These are phyloP conservation scores for Pythium aphanidermatum DNA, from an alignment of 352 stramenopile genomes.

Conservation along the genomic window DNA sequence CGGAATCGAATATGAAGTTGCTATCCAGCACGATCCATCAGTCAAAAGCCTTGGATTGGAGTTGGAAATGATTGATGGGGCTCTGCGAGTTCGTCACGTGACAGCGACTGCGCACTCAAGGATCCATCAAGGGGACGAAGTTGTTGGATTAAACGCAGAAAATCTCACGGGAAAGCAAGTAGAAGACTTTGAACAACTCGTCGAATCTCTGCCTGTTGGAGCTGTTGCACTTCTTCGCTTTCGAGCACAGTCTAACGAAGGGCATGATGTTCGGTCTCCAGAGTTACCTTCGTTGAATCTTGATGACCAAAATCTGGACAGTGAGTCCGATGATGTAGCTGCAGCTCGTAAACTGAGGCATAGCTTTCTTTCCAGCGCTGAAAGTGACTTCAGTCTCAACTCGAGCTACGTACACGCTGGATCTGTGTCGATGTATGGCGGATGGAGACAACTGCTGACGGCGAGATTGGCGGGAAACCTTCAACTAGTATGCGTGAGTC, in stretches of 20 bases:
- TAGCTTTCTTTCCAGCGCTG: conserved; percentile 29
- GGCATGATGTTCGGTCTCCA: conserved; percentile 1
- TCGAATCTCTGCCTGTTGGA: conserved; percentile 25
- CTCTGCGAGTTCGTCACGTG: conserved; percentile 13
- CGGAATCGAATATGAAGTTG: conserved; percentile 62
- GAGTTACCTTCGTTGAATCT: background rate
- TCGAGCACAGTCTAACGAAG: conserved; percentile 27
- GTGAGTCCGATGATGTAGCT: conserved; percentile 11
- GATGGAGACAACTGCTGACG: conserved; percentile 47
- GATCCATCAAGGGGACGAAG: conserved; percentile 37
- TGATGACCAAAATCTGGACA: background rate
- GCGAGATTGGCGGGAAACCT: conserved; percentile 26
- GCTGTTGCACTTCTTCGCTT: conserved; percentile 41
- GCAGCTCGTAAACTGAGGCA: conserved; percentile 27
- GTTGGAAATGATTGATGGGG: conserved; percentile 27
- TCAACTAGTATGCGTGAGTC: conserved; percentile 55
- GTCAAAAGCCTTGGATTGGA: conserved; percentile 32
- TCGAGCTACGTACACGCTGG: conserved; percentile 46
- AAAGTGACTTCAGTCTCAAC: conserved; percentile 27
- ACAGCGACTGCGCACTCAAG: conserved; percentile 19
- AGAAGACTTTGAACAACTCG: conserved; percentile 26
- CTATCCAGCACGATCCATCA: conserved; percentile 29
- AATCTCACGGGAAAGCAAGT: conserved; percentile 33
- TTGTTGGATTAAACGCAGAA: conserved; percentile 58
- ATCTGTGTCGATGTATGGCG: conserved; percentile 69